Percentiles rank a stretch among this genome's conserved stretches.
Conservation (phyloP, 768 basidiomycete genomes). For the Hydnomerulius pinastri region DNA sequence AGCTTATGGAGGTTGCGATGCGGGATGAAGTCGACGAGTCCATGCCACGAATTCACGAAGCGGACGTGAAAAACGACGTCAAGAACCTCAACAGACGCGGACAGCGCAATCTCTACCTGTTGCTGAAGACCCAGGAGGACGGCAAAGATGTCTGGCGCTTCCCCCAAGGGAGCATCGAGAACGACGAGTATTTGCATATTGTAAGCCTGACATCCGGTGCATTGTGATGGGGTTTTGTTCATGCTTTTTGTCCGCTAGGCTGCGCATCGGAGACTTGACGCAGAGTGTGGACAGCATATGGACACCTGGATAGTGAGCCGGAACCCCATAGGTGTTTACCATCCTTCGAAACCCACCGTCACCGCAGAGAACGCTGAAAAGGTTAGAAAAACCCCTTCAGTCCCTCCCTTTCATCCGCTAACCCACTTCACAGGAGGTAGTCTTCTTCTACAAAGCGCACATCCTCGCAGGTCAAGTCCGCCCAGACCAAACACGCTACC, state of each 20-base stretch:
- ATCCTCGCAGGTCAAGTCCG: constrained; percentile 86
- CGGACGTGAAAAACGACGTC: constrained; percentile 61
- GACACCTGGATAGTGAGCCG: constrained; percentile 94
- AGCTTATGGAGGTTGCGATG: constrained; percentile 60
- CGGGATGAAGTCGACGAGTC: constrained; percentile 63
- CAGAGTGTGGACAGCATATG: constrained; percentile 79
- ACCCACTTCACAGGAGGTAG: constrained; percentile 50
- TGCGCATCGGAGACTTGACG: constrained; percentile 67
- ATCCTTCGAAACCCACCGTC: constrained; percentile 43
- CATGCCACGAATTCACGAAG: constrained; percentile 58
- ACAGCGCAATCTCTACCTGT: constrained; percentile 86
- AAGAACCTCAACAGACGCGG: constrained; percentile 81
- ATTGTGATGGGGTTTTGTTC: not conserved
- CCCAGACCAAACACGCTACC: constrained; percentile 52
- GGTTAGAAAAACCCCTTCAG: constrained; percentile 26
- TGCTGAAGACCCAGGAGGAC: constrained; percentile 54
- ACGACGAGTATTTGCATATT: constrained; percentile 76
- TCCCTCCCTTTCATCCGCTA: not conserved
- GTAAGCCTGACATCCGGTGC: constrained; percentile 39
- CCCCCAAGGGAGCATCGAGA: constrained; percentile 64
- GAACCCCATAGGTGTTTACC: constrained; percentile 81
- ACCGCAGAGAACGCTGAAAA: constrained; percentile 33
- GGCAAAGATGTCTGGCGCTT: constrained; percentile 75
- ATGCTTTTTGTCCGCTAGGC: constrained; percentile 47
- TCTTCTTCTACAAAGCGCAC: constrained; percentile 95